phyloP scores from a whole-genome alignment of 345 rosid species.

The Camelina laxa region DNA sequence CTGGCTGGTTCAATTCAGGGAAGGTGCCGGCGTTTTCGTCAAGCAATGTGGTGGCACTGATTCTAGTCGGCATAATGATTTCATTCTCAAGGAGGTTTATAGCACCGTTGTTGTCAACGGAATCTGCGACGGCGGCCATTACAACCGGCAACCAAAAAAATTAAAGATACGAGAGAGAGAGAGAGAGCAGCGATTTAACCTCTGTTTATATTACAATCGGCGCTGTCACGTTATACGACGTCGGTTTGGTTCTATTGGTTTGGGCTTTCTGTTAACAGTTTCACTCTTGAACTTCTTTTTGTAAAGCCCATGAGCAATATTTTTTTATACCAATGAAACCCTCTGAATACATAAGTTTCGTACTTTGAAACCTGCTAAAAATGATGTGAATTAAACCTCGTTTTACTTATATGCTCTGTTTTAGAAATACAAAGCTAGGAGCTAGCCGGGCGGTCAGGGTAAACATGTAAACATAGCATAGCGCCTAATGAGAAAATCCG shows the following conservation, averaged over 20 bases:
- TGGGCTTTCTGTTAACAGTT: conserved; percentile 3
- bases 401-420: too few species aligned
- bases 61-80: background rate
- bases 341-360: too few species aligned
- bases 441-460: too few species aligned
- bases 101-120: conserved; percentile 39
- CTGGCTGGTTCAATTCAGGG: conserved; percentile 37
- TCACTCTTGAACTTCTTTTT: background rate
- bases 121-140: conserved; percentile 41
- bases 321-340: too few species aligned
- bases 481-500: too few species aligned
- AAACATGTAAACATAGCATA: too few species aligned
- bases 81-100: conserved; percentile 23
- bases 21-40: conserved; percentile 4
- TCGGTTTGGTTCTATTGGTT: background rate
- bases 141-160: conserved; percentile 18
- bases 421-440: too few species aligned
- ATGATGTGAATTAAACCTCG: too few species aligned
- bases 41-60: conserved; percentile 9
- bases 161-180: background rate
- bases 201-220: conserved; percentile 3
- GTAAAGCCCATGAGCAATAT: background rate
- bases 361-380: too few species aligned
- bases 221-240: conserved; percentile 1
- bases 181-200: conserved; percentile 28